Evolutionary conservation across 2,329 filamentous ascomycete species (phyloP), one percentile per base, ranked within the genome.

Genomic region (Neonectria ditissima): DNA sequence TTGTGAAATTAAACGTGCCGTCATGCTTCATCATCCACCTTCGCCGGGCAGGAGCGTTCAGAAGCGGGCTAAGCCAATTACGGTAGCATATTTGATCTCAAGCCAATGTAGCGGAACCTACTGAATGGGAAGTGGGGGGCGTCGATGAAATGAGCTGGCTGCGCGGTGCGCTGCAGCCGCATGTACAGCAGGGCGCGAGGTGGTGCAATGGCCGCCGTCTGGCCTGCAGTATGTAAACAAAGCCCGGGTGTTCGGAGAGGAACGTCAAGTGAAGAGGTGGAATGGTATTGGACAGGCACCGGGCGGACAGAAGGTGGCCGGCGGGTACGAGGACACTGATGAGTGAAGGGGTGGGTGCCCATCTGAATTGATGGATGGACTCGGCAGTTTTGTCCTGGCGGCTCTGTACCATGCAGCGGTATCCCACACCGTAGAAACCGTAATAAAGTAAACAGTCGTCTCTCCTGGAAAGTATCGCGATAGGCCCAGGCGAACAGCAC

Each of bases 101-200:
- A 56, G 45, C 48, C 37, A 54, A 60, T 53, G 55, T 51, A 30
- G 58, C 28, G 59, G 60, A 65, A 63, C 68, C 50, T 68, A 43
- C 24, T 28, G 24, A 26, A 6, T 50, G 66, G 62, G 62, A 55
- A 61, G 51, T 55, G 48, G 30, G 68, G 64, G 65, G 60, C 45
- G 60, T 24, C 50, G 41, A 63, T 63, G 59, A 73, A 69, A 73
- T 73, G 71, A 73, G 66, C 64, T 59, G 64, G 65, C 59, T 65
- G 55, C 61, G 59, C 18, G 55, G 60, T 41, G n/a, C n/a, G 37
- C 6, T 62, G 56, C 57, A 61, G 57, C 39, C 51, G 57, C 63
- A 64, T 59, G 34, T 65, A 58, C 60, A 66, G 55, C 51, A 61
- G 55, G 54, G 62, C 37, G 51, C 24, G 48, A 30, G 16, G 51